These are phyloP conservation scores for Phytophthora kernoviae DNA, from an alignment of 352 stramenopile species.

Conservation along the genomic window DNA sequence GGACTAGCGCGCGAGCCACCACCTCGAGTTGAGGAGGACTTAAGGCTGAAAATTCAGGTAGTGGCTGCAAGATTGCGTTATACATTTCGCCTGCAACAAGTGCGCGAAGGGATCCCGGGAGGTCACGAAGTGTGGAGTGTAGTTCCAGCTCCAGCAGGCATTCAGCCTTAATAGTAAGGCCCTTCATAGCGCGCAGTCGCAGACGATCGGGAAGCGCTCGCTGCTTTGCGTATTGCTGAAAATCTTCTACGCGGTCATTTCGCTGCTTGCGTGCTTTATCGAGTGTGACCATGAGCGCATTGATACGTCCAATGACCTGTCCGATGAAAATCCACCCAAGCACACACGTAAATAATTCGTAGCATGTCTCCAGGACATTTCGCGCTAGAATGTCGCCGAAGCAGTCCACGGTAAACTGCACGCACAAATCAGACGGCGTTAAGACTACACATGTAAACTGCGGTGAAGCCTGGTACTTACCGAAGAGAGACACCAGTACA, in stretches of 20 bases:
- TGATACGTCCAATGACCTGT: constrained; percentile 74
- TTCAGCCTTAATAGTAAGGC: constrained; percentile 57
- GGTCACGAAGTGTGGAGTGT: constrained; percentile 45
- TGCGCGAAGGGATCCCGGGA: constrained; percentile 41
- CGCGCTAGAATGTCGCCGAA: constrained; percentile 72
- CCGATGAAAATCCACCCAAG: constrained; percentile 81
- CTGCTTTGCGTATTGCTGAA: constrained; percentile 74
- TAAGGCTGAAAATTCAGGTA: constrained; percentile 46
- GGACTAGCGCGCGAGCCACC: constrained; percentile 45
- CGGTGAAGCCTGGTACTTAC: constrained; percentile 32
- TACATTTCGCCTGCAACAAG: constrained; percentile 69
- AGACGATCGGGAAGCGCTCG: constrained; percentile 45
- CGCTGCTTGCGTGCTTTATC: constrained; percentile 62
- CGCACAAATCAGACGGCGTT: not conserved
- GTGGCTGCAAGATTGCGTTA: constrained; percentile 26
- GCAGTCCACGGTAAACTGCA: constrained; percentile 77
- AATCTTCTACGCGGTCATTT: constrained; percentile 58
- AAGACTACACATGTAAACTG: not conserved
- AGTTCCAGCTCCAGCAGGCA: constrained; percentile 49
- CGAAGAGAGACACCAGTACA: constrained; percentile 80
- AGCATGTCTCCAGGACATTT: constrained; percentile 69
- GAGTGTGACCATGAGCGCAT: constrained; percentile 68
- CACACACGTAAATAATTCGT: constrained; percentile 64
- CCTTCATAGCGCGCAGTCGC: constrained; percentile 53
- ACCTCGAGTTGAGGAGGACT: constrained; percentile 53